phyloP scores from a whole-genome alignment of 116 monocot species.

The Thalassia testudinum region DNA sequence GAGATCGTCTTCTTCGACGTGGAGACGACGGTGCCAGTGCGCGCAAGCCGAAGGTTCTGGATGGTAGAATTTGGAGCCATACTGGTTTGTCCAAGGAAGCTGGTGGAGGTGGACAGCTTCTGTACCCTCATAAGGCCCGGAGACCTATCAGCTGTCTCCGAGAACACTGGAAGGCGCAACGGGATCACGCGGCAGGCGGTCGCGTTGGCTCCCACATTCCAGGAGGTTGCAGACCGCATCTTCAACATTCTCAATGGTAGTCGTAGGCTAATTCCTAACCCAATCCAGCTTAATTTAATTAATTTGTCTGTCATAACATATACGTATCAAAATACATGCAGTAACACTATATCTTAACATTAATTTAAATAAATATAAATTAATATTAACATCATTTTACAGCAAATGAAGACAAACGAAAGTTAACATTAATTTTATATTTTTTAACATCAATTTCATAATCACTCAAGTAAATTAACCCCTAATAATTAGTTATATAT shows the following conservation, averaged over 20 bases:
- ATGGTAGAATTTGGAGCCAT: slow-evolving; percentile 84
- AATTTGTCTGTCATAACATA: too few relatives aligned
- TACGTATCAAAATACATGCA: too few relatives aligned
- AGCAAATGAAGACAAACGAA: too few relatives aligned
- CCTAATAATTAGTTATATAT: too few relatives aligned
- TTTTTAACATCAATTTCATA: too few relatives aligned
- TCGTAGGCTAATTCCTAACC: too few relatives aligned
- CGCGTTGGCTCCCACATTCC: slow-evolving; percentile 44
- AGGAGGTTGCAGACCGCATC: slow-evolving; percentile 54
- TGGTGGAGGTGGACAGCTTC: slow-evolving; percentile 74
- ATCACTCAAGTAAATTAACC: too few relatives aligned
- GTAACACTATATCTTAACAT: too few relatives aligned
- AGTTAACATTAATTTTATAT: too few relatives aligned
- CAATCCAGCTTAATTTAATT: not conserved
- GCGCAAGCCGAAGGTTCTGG: slow-evolving; percentile 20
- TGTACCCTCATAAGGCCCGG: slow-evolving; percentile 57
- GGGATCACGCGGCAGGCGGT: slow-evolving; percentile 55
- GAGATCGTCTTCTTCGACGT: slow-evolving; percentile 83
- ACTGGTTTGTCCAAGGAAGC: slow-evolving; percentile 60
- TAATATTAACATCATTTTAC: too few relatives aligned
- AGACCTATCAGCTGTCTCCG: slow-evolving; percentile 45
- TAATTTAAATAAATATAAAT: too few relatives aligned
- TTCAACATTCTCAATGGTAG: slow-evolving; percentile 60
- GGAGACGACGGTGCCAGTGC: slow-evolving; percentile 45
- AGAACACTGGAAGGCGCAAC: slow-evolving; percentile 20